These are phyloP conservation scores for Telopea speciosissima DNA, from an alignment of 177 flowering plant genomes.

Conservation along the genomic window DNA sequence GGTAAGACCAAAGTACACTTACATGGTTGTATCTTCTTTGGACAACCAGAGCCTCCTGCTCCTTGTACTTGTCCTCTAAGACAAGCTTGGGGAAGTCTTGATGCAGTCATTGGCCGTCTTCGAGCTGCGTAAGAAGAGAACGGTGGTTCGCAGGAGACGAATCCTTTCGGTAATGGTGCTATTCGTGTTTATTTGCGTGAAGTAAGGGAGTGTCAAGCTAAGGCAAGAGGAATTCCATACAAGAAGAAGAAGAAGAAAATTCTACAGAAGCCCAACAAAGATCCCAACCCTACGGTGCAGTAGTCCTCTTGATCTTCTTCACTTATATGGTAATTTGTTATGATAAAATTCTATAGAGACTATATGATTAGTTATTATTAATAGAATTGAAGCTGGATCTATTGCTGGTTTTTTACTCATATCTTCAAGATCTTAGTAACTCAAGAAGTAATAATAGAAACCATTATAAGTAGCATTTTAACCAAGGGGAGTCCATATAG, in stretches of 20 bases:
- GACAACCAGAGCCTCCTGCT: conserved; percentile 37
- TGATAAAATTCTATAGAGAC: neutral
- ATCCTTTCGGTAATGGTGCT: conserved; percentile 29
- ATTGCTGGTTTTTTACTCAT: neutral
- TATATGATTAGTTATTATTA: neutral
- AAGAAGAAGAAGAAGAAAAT: conserved; percentile 30
- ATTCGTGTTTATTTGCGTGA: conserved; percentile 28
- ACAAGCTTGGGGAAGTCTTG: conserved; percentile 42
- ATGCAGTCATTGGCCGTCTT: conserved; percentile 34
- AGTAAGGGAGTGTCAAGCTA: conserved; percentile 32
- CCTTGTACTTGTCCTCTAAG: conserved; percentile 35
- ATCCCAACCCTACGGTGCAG: conserved; percentile 4
- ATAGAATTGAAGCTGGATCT: neutral
- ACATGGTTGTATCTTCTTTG: conserved; percentile 29
- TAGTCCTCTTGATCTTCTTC: neutral
- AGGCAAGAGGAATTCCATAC: conserved; percentile 31
- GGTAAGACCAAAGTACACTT: conserved; percentile 37
- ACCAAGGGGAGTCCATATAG: neutral
- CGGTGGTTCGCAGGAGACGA: conserved; percentile 28
- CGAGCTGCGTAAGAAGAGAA: conserved; percentile 35
- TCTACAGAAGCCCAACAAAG: neutral
- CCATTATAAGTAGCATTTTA: neutral
- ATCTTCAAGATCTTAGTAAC: neutral
- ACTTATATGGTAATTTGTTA: neutral
- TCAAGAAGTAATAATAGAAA: neutral